A percentile compares a stretch with the other conserved stretches of the same genome.
Conservation (phyloP, 768 basidiomycete species). For the Hericium coralloides region DNA sequence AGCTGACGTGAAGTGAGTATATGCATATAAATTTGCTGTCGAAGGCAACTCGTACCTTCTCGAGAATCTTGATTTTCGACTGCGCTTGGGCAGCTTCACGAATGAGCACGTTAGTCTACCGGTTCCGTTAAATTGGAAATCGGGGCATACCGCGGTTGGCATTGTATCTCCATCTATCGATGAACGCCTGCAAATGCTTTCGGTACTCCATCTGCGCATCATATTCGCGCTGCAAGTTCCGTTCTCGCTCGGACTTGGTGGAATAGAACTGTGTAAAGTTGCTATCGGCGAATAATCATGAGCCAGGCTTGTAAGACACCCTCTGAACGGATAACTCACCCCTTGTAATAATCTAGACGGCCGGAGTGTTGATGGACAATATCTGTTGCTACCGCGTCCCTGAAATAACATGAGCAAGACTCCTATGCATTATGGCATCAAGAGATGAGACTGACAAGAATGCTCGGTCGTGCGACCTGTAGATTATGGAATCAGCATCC, state of each 20-base stretch:
- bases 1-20: slow-evolving; percentile 36
- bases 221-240: slow-evolving; percentile 89
- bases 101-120: background rate
- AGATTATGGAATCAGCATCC: slow-evolving; percentile 4
- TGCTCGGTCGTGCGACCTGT: slow-evolving; percentile 91
- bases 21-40: too few species aligned
- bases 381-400: slow-evolving; percentile 94
- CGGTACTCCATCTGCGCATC: slow-evolving; percentile 94
- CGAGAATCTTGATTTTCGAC: slow-evolving; percentile 59
- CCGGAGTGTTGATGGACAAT: slow-evolving; percentile 95
- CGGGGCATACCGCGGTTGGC: slow-evolving; percentile 69
- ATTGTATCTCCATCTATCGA: slow-evolving; percentile 97
- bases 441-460: slow-evolving; percentile 54
- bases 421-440: background rate
- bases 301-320: slow-evolving; percentile 1
- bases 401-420: slow-evolving; percentile 18
- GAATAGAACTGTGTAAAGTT: slow-evolving; percentile 99
- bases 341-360: slow-evolving; percentile 96
- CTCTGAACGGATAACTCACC: slow-evolving; percentile 32
- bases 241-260: slow-evolving; percentile 91
- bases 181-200: slow-evolving; percentile 93
- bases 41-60: slow-evolving; percentile 45
- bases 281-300: slow-evolving; percentile 26
- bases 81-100: slow-evolving; percentile 76
- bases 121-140: too few species aligned